Evolutionary conservation across 129 eudicot genomes (phyloP).

Genomic region (Lactuca saligna): DNA sequence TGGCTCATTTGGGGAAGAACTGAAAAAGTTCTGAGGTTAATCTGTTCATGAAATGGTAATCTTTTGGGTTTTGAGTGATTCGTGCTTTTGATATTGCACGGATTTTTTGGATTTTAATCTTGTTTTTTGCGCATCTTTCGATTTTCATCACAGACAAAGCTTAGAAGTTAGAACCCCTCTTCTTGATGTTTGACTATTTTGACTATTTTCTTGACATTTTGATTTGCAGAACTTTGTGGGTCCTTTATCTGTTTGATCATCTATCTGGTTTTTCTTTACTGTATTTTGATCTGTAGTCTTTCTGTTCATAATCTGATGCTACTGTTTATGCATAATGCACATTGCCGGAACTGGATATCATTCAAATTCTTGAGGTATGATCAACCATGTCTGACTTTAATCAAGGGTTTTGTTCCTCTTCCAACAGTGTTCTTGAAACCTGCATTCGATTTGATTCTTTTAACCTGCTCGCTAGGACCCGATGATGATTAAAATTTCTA

Average conservation of each 20-base stretch:
- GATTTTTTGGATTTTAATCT: slow-evolving; percentile 9
- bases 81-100: neutral
- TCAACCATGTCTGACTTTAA: slow-evolving; percentile 11
- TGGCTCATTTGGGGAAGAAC: slow-evolving; percentile 19
- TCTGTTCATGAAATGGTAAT: slow-evolving; percentile 19
- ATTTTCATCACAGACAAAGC: slow-evolving; percentile 12
- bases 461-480: slow-evolving; percentile 5
- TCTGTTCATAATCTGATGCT: slow-evolving; percentile 19
- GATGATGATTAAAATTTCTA: slow-evolving; percentile 11
- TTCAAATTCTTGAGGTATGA: slow-evolving; percentile 6
- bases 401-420: slow-evolving; percentile 21
- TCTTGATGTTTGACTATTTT: slow-evolving; percentile 33
- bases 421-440: slow-evolving; percentile 7
- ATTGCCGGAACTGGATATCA: slow-evolving; percentile 11
- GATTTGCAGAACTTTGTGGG: slow-evolving; percentile 9
- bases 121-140: slow-evolving; percentile 23
- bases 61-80: slow-evolving; percentile 19
- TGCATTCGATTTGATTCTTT: slow-evolving; percentile 23
- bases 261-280: slow-evolving; percentile 18
- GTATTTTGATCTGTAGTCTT: slow-evolving; percentile 6
- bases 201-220: slow-evolving; percentile 22
- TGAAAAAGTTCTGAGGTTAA: slow-evolving; percentile 15
- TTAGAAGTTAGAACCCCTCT: slow-evolving; percentile 20
- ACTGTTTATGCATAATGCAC: slow-evolving; percentile 18
- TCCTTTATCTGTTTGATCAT: slow-evolving; percentile 17